Conservation (phyloP, 1,139 yeast genomes). For the Spathaspora sp. region DNA sequence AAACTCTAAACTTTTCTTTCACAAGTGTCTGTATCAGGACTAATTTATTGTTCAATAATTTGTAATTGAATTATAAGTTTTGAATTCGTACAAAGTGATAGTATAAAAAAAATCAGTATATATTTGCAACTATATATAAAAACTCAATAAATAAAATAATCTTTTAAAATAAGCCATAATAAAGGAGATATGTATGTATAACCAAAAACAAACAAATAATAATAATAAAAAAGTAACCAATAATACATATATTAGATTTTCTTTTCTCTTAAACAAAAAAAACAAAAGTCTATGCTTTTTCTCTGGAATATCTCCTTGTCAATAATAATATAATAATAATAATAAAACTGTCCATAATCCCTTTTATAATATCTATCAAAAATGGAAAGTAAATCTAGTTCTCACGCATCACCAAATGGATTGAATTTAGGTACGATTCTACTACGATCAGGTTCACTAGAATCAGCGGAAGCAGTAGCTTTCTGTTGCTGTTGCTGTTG, state of each 20-base stretch:
- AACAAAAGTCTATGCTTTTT: neutral
- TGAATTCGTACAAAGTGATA: no score
- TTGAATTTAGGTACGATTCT: constrained; percentile 28
- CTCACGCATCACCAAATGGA: constrained; percentile 27
- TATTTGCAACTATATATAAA: neutral
- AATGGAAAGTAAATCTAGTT: neutral
- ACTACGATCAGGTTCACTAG: constrained; percentile 2
- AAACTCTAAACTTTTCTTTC: no score
- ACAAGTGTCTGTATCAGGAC: no score
- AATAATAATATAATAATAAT: neutral
- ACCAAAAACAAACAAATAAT: neutral
- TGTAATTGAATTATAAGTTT: no score
- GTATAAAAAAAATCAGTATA: neutral
- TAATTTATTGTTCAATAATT: no score
- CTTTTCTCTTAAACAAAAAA: neutral
- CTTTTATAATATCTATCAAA: constrained; percentile 1
- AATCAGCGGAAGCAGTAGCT: neutral
- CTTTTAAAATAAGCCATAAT: constrained; percentile 2
- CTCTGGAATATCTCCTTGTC: neutral
- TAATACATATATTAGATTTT: neutral
- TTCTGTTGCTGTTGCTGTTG: neutral
- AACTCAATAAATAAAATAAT: neutral
- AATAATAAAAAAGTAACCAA: neutral
- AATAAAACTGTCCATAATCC: constrained; percentile 2
- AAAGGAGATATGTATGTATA: neutral